These are phyloP conservation scores for Plasmopara viticola DNA, from an alignment of 352 stramenopile species.

Conservation along the genomic window DNA sequence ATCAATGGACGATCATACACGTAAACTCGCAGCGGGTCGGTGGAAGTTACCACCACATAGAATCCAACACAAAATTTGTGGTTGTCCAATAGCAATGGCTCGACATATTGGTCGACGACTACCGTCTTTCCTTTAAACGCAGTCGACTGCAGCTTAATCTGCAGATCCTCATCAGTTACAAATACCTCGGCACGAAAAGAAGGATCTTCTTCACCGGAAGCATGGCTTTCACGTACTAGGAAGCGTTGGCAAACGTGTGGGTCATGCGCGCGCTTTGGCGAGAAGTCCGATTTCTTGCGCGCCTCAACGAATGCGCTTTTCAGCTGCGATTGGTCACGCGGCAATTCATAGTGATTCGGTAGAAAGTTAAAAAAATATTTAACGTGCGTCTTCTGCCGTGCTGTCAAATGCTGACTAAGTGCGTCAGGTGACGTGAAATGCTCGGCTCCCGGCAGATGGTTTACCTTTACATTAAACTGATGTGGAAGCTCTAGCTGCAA, in stretches of 20 bases:
- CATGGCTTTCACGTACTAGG: constrained; percentile 38
- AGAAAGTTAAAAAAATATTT: constrained; percentile 70
- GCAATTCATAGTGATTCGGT: constrained; percentile 52
- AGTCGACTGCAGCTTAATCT: constrained; percentile 34
- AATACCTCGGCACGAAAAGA: constrained; percentile 28
- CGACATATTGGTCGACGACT: constrained; percentile 69
- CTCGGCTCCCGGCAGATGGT: constrained; percentile 56
- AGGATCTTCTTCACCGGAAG: constrained; percentile 29
- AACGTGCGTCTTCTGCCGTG: constrained; percentile 40
- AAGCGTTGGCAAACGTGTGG: constrained; percentile 57
- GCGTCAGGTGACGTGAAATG: constrained; percentile 36
- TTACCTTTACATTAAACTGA: constrained; percentile 51
- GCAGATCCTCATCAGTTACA: constrained; percentile 39
- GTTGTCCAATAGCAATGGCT: constrained; percentile 79
- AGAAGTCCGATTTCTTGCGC: constrained; percentile 47
- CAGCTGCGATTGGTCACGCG: constrained; percentile 44
- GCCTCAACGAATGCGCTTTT: constrained; percentile 34
- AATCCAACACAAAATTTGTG: constrained; percentile 87
- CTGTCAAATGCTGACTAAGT: constrained; percentile 41
- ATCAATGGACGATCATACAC: constrained; percentile 70
- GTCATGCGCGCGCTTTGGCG: constrained; percentile 46
- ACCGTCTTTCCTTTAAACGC: constrained; percentile 48
- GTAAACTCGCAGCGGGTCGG: constrained; percentile 82
- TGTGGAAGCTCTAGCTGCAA: constrained; percentile 35
- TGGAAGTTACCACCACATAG: constrained; percentile 79